Percentiles rank a stretch among this genome's conserved stretches.
phyloP scores from a whole-genome alignment of 2,329 filamentous ascomycete genomes.

The Fusarium oxysporum region DNA sequence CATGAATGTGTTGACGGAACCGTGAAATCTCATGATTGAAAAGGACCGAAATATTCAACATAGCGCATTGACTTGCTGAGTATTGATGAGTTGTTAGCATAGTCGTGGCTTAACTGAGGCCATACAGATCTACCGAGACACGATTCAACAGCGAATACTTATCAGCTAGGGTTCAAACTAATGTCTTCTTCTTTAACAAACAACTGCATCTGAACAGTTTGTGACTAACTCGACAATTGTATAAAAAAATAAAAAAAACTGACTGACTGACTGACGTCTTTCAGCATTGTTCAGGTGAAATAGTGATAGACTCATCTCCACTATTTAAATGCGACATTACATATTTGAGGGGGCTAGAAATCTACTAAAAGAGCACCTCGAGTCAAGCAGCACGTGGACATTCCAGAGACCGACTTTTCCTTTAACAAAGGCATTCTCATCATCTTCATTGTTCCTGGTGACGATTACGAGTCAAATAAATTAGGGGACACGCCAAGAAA shows the following conservation, averaged over 20 bases:
- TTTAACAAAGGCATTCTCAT: slow-evolving; percentile 14
- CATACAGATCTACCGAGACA: background rate
- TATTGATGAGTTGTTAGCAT: background rate
- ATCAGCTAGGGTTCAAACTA: no score
- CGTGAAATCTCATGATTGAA: background rate
- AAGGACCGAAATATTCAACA: background rate
- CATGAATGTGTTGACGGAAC: slow-evolving; percentile 8
- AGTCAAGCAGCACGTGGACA: slow-evolving; percentile 19
- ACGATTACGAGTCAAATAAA: background rate
- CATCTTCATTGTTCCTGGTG: background rate
- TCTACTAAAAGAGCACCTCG: background rate
- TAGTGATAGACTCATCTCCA: background rate
- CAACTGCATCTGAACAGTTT: background rate
- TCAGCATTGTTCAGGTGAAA: background rate
- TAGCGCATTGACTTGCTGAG: background rate
- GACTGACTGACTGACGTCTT: background rate
- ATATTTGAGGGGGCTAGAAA: background rate
- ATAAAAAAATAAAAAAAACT: no score
- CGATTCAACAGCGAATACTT: background rate
- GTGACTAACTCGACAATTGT: background rate
- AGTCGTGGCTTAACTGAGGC: background rate
- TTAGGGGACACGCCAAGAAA: slow-evolving; percentile 33
- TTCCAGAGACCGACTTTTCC: slow-evolving; percentile 19
- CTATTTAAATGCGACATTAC: background rate
- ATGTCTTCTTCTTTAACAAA: background rate